Conservation (phyloP, 2,329 filamentous ascomycete species). For the Alternaria conjuncta region DNA sequence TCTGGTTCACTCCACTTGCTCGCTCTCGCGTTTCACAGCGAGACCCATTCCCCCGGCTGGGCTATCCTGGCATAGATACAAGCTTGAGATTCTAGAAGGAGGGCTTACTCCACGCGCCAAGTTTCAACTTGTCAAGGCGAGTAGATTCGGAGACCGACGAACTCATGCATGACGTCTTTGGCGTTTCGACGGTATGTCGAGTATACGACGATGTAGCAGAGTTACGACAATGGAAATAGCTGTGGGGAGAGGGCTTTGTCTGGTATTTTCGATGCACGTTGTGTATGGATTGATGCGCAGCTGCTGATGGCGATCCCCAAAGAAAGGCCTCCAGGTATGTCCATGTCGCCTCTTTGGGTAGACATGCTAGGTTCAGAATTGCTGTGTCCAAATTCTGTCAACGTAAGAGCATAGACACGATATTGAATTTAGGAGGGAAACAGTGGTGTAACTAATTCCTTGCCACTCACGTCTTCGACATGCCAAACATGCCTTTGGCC, state of each 20-base stretch:
- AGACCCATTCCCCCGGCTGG: background rate
- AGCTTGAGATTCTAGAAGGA: background rate
- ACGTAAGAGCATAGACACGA: accelerated
- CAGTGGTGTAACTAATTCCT: background rate
- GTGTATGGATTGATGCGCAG: background rate
- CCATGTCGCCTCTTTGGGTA: too few relatives aligned
- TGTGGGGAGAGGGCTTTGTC: background rate
- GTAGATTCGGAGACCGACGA: conserved; percentile 1
- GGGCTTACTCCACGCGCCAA: background rate
- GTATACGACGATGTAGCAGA: background rate
- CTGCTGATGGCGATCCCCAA: background rate
- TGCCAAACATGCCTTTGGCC: background rate
- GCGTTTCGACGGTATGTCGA: background rate
- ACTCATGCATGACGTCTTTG: background rate
- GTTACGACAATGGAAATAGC: background rate
- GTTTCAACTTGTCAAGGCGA: conserved; percentile 9
- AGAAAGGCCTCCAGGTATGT: too few relatives aligned
- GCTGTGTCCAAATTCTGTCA: background rate
- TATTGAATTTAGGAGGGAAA: background rate
- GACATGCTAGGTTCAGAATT: too few relatives aligned
- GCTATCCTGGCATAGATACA: background rate
- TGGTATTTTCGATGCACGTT: background rate
- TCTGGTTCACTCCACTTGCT: conserved; percentile 1
- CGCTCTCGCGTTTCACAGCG: background rate
- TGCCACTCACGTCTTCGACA: background rate